Percentiles rank a stretch among this genome's conserved stretches.
These are phyloP conservation scores for Aspergillus ruber DNA, from an alignment of 2,329 filamentous ascomycete genomes.

Conservation along the genomic window DNA sequence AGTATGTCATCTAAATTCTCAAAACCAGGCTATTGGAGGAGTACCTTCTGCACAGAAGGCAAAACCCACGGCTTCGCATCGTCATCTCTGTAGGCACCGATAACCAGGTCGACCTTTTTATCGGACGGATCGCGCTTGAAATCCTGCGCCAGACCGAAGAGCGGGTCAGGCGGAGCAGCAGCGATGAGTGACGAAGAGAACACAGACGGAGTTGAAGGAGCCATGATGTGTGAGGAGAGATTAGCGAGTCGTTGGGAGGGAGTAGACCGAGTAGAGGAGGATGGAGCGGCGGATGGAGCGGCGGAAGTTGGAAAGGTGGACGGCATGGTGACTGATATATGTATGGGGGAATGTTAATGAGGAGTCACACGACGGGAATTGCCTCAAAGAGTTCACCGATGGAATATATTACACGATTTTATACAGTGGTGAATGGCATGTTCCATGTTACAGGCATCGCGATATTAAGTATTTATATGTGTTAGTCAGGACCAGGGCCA, in stretches of 20 bases:
- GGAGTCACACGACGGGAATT: not conserved
- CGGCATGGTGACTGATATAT: not conserved
- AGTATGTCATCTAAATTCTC: not conserved
- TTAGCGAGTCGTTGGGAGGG: slow-evolving; percentile 26
- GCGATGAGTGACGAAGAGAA: slow-evolving; percentile 74
- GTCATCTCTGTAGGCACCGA: slow-evolving; percentile 92
- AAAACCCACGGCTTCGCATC: slow-evolving; percentile 96
- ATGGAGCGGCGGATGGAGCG: slow-evolving; percentile 7
- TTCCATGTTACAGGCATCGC: too few relatives aligned
- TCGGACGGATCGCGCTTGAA: slow-evolving; percentile 69
- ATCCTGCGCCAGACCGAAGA: slow-evolving; percentile 87
- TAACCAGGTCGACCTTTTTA: slow-evolving; percentile 88
- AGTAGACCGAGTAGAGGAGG: slow-evolving; percentile 8
- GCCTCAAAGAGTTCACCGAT: not conserved
- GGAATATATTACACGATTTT: too few relatives aligned
- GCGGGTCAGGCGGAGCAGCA: slow-evolving; percentile 86
- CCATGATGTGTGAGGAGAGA: slow-evolving; percentile 56
- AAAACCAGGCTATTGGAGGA: not conserved
- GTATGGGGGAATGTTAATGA: not conserved
- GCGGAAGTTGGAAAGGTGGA: slow-evolving; percentile 1
- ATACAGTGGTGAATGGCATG: too few relatives aligned
- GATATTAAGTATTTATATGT: not conserved
- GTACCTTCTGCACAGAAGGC: slow-evolving; percentile 90
- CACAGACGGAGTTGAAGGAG: slow-evolving; percentile 59
- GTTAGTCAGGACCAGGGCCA: not conserved